A percentile compares a stretch with the other conserved stretches of the same genome.
phyloP scores from a whole-genome alignment of 2,329 filamentous ascomycete species.

The Diaporthe citrichinensis region DNA sequence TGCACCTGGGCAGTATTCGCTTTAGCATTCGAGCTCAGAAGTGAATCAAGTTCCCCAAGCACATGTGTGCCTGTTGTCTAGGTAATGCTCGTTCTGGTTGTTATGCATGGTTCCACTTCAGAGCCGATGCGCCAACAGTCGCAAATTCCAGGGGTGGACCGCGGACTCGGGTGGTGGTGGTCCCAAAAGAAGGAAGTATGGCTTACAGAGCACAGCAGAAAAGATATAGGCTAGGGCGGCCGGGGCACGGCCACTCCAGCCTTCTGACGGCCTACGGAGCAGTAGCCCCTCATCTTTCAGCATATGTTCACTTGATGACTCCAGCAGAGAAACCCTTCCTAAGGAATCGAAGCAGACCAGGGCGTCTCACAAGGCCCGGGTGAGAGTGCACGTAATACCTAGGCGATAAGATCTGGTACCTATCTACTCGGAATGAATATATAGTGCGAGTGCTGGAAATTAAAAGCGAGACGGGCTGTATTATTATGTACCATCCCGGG shows the following conservation, averaged over 20 bases:
- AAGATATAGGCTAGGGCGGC: background rate
- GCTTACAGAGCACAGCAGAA: conserved; percentile 25
- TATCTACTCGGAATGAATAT: background rate
- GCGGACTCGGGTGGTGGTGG: background rate
- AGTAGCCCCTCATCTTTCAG: background rate
- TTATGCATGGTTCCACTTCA: background rate
- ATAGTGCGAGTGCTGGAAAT: background rate
- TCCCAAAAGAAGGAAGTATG: conserved; percentile 6
- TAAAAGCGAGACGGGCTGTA: background rate
- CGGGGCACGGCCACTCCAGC: background rate
- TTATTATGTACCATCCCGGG: background rate
- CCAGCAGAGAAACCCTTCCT: background rate
- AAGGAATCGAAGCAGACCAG: background rate
- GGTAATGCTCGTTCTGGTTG: conserved; percentile 10
- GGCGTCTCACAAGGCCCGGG: no score
- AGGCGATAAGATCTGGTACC: background rate
- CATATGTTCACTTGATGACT: background rate
- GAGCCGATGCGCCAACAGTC: background rate
- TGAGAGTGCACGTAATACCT: background rate
- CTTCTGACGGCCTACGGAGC: background rate
- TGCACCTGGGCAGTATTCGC: background rate
- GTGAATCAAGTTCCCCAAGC: background rate
- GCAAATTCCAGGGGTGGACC: background rate
- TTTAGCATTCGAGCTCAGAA: background rate
- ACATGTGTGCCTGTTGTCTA: background rate